These are phyloP conservation scores for Fragilaria crotonensis DNA, from an alignment of 108 stramenopile species.

Conservation along the genomic window DNA sequence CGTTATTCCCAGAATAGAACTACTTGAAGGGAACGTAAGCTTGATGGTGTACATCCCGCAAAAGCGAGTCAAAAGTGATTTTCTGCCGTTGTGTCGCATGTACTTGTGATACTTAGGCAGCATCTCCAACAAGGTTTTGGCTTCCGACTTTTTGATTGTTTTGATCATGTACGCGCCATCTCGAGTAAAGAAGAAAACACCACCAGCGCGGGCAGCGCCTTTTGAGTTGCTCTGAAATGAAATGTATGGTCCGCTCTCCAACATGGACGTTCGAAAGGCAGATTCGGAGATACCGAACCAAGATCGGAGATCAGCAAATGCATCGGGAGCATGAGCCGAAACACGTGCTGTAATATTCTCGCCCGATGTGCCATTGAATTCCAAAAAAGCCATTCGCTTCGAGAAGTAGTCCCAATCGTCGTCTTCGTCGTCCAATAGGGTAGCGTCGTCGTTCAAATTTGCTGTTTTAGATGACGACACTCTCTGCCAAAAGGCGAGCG, in stretches of 20 bases:
- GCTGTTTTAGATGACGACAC: neutral
- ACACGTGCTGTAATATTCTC: constrained; percentile 19
- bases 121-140: constrained; percentile 60
- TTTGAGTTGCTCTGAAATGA: constrained; percentile 87
- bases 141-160: constrained; percentile 74
- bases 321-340: constrained; percentile 44
- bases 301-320: constrained; percentile 56
- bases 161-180: constrained; percentile 90
- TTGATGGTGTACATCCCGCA: constrained; percentile 79
- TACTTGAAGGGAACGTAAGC: constrained; percentile 6
- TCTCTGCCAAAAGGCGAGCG: neutral
- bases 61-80: constrained; percentile 72
- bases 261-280: constrained; percentile 42
- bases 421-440: constrained; percentile 12
- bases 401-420: constrained; percentile 12
- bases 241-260: constrained; percentile 52
- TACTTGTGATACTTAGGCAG: constrained; percentile 66
- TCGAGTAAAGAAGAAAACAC: constrained; percentile 76
- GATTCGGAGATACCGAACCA: constrained; percentile 57
- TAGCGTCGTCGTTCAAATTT: constrained; percentile 6
- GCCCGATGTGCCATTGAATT: constrained; percentile 2
- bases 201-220: constrained; percentile 70
- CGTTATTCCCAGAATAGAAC: neutral
- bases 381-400: neutral
- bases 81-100: constrained; percentile 55